phyloP scores from a whole-genome alignment of 1,284 basidiomycete genomes.

The Ganoderma resinaceum region DNA sequence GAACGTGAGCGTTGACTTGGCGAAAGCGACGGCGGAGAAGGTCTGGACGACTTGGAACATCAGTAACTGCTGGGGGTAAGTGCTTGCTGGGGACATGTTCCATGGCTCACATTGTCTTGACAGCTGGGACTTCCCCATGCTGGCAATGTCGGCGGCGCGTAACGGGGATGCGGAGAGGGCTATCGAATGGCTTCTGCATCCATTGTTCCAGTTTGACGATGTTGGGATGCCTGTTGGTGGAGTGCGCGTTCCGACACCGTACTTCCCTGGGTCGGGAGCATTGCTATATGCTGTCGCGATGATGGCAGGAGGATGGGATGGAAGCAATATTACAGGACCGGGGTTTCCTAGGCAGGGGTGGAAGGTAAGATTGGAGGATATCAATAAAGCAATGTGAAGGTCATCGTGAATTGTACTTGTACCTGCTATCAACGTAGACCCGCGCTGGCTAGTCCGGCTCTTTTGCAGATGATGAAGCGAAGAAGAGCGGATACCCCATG shows the following conservation, averaged over 20 bases:
- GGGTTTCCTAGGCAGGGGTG: slow-evolving; percentile 58
- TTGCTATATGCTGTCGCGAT: slow-evolving; percentile 60
- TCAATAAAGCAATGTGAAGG: background rate
- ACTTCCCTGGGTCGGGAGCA: slow-evolving; percentile 63
- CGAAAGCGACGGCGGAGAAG: slow-evolving; percentile 58
- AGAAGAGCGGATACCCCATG: too few species aligned
- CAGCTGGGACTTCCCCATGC: slow-evolving; percentile 70
- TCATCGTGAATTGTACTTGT: background rate
- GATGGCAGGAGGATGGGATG: slow-evolving; percentile 67
- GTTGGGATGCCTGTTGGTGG: slow-evolving; percentile 68
- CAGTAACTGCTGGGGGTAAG: slow-evolving; percentile 62
- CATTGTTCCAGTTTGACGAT: slow-evolving; percentile 63
- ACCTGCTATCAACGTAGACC: background rate
- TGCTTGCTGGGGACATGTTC: slow-evolving; percentile 10
- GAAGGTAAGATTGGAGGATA: slow-evolving; percentile 53
- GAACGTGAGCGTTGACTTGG: slow-evolving; percentile 52
- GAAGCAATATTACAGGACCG: slow-evolving; percentile 47
- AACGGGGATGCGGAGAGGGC: slow-evolving; percentile 57
- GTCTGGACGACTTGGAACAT: slow-evolving; percentile 64
- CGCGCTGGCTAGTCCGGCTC: too few species aligned
- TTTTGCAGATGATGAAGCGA: too few species aligned
- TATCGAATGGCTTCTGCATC: slow-evolving; percentile 61
- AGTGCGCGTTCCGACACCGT: slow-evolving; percentile 63
- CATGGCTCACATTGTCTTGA: background rate
- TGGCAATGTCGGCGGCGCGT: slow-evolving; percentile 67